Percentiles rank a stretch among this genome's conserved stretches.
These are phyloP conservation scores for Elasticomyces elasticus DNA, from an alignment of 495 filamentous ascomycete species.

Conservation along the genomic window DNA sequence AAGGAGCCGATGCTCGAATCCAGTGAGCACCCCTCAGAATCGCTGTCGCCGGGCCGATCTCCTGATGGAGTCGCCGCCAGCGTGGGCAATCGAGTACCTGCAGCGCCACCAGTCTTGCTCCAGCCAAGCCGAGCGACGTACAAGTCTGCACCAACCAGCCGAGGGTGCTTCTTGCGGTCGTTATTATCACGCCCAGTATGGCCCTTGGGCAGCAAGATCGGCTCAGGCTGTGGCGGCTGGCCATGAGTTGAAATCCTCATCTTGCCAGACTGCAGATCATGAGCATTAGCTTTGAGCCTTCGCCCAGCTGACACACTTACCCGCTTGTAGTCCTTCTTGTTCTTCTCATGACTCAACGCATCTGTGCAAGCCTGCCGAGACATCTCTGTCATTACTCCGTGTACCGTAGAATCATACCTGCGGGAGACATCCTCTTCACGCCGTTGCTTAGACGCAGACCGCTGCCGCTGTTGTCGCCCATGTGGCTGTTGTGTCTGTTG, in stretches of 20 bases:
- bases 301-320: background rate
- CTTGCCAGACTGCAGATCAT: constrained; percentile 9
- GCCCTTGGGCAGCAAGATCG: constrained; percentile 24
- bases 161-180: constrained; percentile 37
- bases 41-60: background rate
- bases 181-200: constrained; percentile 17
- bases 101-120: background rate
- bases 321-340: constrained; percentile 13
- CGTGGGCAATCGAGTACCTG: background rate
- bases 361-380: background rate
- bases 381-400: constrained; percentile 1
- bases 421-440: background rate
- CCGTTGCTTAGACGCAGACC: constrained; percentile 18
- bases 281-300: background rate
- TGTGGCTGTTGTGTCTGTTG: constrained; percentile 24
- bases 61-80: background rate
- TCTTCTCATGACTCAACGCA: constrained; percentile 4
- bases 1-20: background rate
- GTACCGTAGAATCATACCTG: constrained; percentile 5
- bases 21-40: background rate
- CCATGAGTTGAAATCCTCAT: constrained; percentile 2
- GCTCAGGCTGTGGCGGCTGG: constrained; percentile 16
- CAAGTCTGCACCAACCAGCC: constrained; percentile 41
- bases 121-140: constrained; percentile 41
- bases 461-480: constrained; percentile 18